Evolutionary conservation across 1,284 basidiomycete genomes (phyloP), one percentile per base, ranked within the genome.

Genomic region (Pseudozyma pruni): DNA sequence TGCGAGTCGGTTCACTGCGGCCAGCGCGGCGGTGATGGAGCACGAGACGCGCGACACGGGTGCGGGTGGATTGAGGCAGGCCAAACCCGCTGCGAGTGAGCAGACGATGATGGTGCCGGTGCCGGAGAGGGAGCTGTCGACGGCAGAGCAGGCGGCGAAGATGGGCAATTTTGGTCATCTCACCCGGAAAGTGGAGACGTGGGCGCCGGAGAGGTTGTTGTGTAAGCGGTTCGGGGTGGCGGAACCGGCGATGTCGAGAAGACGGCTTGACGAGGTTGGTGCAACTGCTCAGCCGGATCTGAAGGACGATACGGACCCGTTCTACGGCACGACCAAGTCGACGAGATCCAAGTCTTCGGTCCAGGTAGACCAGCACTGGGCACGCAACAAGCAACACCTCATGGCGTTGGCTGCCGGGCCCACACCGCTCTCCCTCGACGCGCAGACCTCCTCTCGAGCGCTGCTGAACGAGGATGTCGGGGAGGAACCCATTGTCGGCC

Each of bases 221-320:
- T 97, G 93, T 84, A 96, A 94, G 83, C 88, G 95, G n/a, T 96
- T 98, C 81, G 91, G 91, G 1, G 90, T 97, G 33, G 90, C 90
- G 71, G 91, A 94, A 80, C 94, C 90, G 3, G 31, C 38, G 5
- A 31, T 22, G 20, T 31, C 49, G 43, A 13, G 35, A 25, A 16
- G 52, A 44, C 0, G 43, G 41, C 31, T 29, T 29, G 27, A 11
- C 11, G 27, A 29, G 10, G 2, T 20, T 11, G 25, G n/a, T 33
- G 13, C n/a, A 14, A 23, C 34, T 1, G 23, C 23, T 11, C 20
- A 39, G 29, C 43, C 32, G 6, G 35, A 39, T 9, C 25, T 23
- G 9, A 69, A 53, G 14, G 39, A 64, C 25, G 50, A 62, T 13
- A 27, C 47, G 27, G 58, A 64, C 23, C 50, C 44, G 3, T 64